Evolutionary conservation across 495 filamentous ascomycete genomes (phyloP).

Genomic region (Annulohypoxylon stygium): DNA sequence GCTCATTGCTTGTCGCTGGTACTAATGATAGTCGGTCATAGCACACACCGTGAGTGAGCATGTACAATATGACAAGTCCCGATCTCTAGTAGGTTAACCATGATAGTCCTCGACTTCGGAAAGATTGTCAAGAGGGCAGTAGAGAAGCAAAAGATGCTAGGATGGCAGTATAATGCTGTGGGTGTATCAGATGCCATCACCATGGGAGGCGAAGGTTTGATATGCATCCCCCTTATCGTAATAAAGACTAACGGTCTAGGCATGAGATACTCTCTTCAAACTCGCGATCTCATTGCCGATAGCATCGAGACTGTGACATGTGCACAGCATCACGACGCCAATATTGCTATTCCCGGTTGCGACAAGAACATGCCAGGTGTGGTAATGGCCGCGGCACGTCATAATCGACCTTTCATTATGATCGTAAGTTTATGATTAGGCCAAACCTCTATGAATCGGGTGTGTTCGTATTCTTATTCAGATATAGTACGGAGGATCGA

Average conservation of each 20-base stretch:
- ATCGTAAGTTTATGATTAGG: constrained; percentile 50
- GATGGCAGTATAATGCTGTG: constrained; percentile 94
- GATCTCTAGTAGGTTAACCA: constrained; percentile 30
- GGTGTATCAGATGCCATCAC: constrained; percentile 95
- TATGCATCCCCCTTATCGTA: neutral
- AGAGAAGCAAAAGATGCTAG: constrained; percentile 86
- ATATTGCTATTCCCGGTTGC: constrained; percentile 94
- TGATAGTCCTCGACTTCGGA: constrained; percentile 83
- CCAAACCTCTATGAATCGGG: neutral
- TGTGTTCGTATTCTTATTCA: neutral
- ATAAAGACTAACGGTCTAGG: constrained; percentile 65
- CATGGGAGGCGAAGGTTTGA: constrained; percentile 91
- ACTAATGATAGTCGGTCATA: constrained; percentile 44
- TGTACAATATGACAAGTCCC: neutral
- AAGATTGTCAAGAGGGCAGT: constrained; percentile 90
- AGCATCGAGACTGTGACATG: constrained; percentile 93
- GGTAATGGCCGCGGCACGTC: constrained; percentile 76
- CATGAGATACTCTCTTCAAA: constrained; percentile 97
- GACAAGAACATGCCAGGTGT: constrained; percentile 99
- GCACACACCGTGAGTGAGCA: constrained; percentile 61
- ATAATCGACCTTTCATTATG: constrained; percentile 85
- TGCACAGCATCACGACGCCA: constrained; percentile 90
- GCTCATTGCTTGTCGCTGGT: neutral
- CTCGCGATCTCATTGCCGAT: constrained; percentile 94
- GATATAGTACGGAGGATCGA: constrained; percentile 83